phyloP scores from a whole-genome alignment of 345 rosid species.

The Heritiera littoralis region DNA sequence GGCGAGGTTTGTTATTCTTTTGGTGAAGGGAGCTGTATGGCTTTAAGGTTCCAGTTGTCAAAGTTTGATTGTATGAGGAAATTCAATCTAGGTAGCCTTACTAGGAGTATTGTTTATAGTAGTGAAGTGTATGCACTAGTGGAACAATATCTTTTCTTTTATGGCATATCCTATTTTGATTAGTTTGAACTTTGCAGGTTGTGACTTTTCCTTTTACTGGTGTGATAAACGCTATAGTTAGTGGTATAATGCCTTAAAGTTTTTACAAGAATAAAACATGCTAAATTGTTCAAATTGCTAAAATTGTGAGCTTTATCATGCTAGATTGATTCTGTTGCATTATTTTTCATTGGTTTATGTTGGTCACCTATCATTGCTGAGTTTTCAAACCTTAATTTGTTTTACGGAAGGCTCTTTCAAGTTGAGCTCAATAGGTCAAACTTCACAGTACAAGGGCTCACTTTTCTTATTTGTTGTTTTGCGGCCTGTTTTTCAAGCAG shows the following conservation, averaged over 20 bases:
- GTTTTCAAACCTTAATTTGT: neutral
- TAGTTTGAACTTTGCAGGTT: too few relatives aligned
- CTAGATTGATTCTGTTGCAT: too few relatives aligned
- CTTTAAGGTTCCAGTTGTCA: neutral
- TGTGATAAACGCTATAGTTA: too few relatives aligned
- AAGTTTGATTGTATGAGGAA: neutral
- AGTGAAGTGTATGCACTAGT: too few relatives aligned
- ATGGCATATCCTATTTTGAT: too few relatives aligned
- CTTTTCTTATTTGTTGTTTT: constrained; percentile 24
- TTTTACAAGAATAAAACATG: too few relatives aligned
- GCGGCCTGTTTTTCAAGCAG: constrained; percentile 70
- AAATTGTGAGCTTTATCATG: too few relatives aligned
- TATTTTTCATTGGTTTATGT: too few relatives aligned
- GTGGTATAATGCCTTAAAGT: too few relatives aligned
- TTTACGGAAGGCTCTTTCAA: neutral
- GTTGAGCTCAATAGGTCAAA: neutral
- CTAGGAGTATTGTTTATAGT: neutral
- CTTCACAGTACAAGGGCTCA: neutral
- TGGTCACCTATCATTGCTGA: neutral
- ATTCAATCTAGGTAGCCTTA: neutral
- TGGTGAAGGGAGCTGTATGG: neutral
- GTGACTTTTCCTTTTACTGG: too few relatives aligned
- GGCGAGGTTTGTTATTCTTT: neutral
- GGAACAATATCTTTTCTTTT: too few relatives aligned
- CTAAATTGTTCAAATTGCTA: too few relatives aligned